Percentiles rank a stretch among this genome's conserved stretches.
Conservation (phyloP, 129 eudicot species). For the Smallanthus sonchifolius region DNA sequence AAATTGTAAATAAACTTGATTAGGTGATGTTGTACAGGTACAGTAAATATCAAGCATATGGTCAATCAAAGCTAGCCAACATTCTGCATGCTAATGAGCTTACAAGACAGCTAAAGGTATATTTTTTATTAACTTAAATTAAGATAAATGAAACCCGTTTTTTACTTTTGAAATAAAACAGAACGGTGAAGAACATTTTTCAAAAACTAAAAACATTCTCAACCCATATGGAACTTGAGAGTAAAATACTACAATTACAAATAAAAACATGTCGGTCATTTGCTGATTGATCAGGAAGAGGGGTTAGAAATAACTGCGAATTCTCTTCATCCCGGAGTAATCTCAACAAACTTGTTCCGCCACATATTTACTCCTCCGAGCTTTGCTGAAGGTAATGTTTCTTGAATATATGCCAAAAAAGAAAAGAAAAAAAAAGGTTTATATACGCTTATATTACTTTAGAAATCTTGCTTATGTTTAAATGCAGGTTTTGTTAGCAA, state of each 20-base stretch:
- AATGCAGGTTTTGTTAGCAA: slow-evolving; percentile 51
- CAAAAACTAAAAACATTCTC: background rate
- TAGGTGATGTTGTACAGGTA: slow-evolving; percentile 45
- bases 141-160: background rate
- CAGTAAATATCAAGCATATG: slow-evolving; percentile 56
- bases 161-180: slow-evolving; percentile 1
- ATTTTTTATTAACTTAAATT: background rate
- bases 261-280: background rate
- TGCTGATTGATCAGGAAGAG: slow-evolving; percentile 42
- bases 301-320: slow-evolving; percentile 79
- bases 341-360: slow-evolving; percentile 74
- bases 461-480: background rate
- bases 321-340: slow-evolving; percentile 85
- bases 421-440: background rate
- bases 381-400: slow-evolving; percentile 45
- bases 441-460: background rate
- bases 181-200: background rate
- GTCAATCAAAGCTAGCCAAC: slow-evolving; percentile 83
- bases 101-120: slow-evolving; percentile 60
- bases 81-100: slow-evolving; percentile 70
- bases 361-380: slow-evolving; percentile 41
- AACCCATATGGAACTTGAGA: background rate
- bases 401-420: slow-evolving; percentile 1
- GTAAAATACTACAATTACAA: background rate
- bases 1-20: background rate